These are phyloP conservation scores for Cetradonia linearis DNA, from an alignment of 495 filamentous ascomycete genomes.

Conservation along the genomic window DNA sequence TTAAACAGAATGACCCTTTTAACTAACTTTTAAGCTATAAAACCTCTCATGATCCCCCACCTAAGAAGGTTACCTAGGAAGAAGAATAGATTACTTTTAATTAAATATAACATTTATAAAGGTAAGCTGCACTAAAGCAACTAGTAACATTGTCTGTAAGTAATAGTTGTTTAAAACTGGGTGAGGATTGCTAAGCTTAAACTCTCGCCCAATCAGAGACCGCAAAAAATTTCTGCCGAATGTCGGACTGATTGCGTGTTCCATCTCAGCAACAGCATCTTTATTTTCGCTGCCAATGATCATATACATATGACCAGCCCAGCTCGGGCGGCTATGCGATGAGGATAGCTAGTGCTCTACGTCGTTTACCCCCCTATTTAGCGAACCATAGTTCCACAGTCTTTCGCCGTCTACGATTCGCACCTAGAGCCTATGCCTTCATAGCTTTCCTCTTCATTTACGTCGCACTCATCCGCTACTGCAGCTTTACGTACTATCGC, in stretches of 20 bases:
- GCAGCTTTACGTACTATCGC: constrained; percentile 29
- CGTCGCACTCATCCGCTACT: constrained; percentile 26
- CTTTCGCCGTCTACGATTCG: constrained; percentile 4
- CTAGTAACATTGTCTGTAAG: too few relatives aligned
- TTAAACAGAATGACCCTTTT: too few relatives aligned
- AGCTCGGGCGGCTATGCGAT: neutral
- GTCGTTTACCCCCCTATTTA: neutral
- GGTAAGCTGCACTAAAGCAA: too few relatives aligned
- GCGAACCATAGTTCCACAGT: neutral
- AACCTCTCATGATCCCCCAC: too few relatives aligned
- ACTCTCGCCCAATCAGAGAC: neutral
- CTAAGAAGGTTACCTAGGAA: too few relatives aligned
- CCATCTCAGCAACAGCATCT: neutral
- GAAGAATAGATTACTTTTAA: too few relatives aligned
- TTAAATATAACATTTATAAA: too few relatives aligned
- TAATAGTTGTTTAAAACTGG: neutral
- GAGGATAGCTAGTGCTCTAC: constrained; percentile 1
- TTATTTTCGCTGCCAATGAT: neutral
- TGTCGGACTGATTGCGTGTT: neutral
- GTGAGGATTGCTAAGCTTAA: neutral
- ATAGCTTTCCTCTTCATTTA: constrained; percentile 28
- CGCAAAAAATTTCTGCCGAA: neutral
- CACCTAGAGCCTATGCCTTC: constrained; percentile 15
- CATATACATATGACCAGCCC: neutral
- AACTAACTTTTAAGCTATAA: too few relatives aligned